phyloP scores from a whole-genome alignment of 1,284 basidiomycete genomes.

The Malassezia psittaci region DNA sequence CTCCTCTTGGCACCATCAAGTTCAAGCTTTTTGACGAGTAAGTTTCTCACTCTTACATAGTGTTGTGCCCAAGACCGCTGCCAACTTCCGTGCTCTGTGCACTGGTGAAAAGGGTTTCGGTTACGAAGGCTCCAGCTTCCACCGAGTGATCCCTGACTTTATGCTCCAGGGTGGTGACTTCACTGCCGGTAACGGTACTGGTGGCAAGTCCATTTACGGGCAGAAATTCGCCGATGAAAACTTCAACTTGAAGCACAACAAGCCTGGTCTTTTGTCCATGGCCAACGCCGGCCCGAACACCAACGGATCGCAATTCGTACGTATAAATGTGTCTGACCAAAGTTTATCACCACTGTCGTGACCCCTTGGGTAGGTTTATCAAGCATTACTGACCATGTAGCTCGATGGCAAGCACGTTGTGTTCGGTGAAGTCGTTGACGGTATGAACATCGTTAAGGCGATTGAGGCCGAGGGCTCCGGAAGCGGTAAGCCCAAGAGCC shows the following conservation, averaged over 20 bases:
- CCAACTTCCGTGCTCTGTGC: constrained; percentile 51
- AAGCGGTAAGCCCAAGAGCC: constrained; percentile 36
- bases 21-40: constrained; percentile 38
- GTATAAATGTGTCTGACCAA: neutral
- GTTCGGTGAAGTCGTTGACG: constrained; percentile 32
- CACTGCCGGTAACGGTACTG: constrained; percentile 50
- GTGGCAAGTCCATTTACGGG: constrained; percentile 48
- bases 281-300: constrained; percentile 36
- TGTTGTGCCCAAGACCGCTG: constrained; percentile 29
- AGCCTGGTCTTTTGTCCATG: constrained; percentile 27
- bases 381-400: constrained; percentile 50
- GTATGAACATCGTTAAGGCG: constrained; percentile 41
- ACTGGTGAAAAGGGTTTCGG: constrained; percentile 67
- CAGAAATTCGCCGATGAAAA: constrained; percentile 39
- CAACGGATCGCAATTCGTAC: constrained; percentile 37
- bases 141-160: constrained; percentile 56
- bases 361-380: constrained; percentile 25
- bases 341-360: constrained; percentile 43
- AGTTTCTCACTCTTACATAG: constrained; percentile 2
- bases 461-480: constrained; percentile 38
- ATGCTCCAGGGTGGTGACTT: constrained; percentile 64
- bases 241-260: constrained; percentile 35
- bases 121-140: constrained; percentile 63
- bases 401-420: constrained; percentile 55
- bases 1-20: constrained; percentile 42